Percentiles rank a stretch among this genome's conserved stretches.
phyloP scores from a whole-genome alignment of 2,329 filamentous ascomycete species.

The Alternaria gansuensis region DNA sequence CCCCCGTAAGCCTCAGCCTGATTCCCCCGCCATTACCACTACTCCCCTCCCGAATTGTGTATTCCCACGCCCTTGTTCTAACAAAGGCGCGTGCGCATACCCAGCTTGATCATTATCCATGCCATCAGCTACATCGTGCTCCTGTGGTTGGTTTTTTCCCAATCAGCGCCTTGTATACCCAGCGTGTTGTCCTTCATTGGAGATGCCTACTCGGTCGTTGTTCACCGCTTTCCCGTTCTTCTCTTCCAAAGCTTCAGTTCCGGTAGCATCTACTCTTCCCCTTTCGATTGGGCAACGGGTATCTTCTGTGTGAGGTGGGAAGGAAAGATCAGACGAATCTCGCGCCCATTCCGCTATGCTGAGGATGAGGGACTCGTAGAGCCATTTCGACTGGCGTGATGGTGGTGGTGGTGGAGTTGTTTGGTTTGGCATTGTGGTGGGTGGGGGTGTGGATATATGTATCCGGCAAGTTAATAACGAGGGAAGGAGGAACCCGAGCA shows the following conservation, averaged over 20 bases:
- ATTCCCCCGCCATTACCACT: background rate
- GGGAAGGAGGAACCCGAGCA: conserved; percentile 7
- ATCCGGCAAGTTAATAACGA: background rate
- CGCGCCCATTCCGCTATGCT: conserved; percentile 5
- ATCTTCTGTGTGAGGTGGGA: background rate
- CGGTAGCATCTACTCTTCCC: background rate
- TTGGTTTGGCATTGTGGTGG: background rate
- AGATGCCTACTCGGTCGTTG: background rate
- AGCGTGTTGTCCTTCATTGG: background rate
- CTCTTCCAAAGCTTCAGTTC: background rate
- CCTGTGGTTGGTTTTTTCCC: background rate
- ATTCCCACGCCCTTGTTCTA: conserved; percentile 28
- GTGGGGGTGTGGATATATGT: background rate
- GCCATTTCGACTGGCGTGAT: background rate
- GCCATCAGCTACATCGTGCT: background rate
- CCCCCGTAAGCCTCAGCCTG: conserved; percentile 1
- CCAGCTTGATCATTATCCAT: background rate
- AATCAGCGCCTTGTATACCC: background rate
- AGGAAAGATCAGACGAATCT: background rate
- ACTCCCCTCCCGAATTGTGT: too few species aligned
- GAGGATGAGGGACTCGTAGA: background rate
- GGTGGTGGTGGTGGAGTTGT: background rate
- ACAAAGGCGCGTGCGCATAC: conserved; percentile 22
- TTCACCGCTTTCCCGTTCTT: background rate
- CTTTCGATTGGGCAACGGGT: background rate